Percentiles rank a stretch among this genome's conserved stretches.
Conservation (phyloP, 1,284 basidiomycete species). For the Cystobasidiaceae sp. region DNA sequence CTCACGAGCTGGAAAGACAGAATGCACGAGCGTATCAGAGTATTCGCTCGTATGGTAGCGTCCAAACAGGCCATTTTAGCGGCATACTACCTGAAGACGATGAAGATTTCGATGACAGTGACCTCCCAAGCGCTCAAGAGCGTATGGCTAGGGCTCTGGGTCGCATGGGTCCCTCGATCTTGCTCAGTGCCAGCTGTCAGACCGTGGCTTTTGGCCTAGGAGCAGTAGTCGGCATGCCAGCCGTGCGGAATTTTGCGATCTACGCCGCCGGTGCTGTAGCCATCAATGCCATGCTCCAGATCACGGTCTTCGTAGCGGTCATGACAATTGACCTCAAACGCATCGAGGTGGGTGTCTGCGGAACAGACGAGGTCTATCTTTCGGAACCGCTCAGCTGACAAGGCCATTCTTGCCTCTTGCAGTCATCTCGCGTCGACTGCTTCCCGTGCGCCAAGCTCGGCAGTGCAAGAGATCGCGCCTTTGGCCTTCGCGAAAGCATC, state of each 20-base stretch:
- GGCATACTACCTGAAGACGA: constrained; percentile 28
- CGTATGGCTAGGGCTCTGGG: constrained; percentile 81
- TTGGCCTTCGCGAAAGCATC: constrained; percentile 50
- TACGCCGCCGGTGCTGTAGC: constrained; percentile 95
- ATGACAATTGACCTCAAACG: constrained; percentile 75
- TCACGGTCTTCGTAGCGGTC: constrained; percentile 88
- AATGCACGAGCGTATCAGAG: constrained; percentile 53
- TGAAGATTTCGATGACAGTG: constrained; percentile 55
- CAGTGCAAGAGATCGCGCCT: constrained; percentile 53
- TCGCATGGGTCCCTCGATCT: constrained; percentile 90
- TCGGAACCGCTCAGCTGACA: too few species aligned
- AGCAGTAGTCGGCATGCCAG: constrained; percentile 90
- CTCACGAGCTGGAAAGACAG: constrained; percentile 90
- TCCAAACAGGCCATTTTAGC: too few species aligned
- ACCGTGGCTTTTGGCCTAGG: constrained; percentile 86
- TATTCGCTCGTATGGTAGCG: neutral
- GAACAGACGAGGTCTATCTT: too few species aligned
- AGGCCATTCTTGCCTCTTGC: too few species aligned
- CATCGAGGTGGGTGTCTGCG: constrained; percentile 62
- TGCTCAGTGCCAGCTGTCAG: constrained; percentile 88
- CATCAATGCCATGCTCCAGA: constrained; percentile 81
- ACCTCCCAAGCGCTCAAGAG: constrained; percentile 69
- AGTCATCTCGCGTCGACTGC: constrained; percentile 80
- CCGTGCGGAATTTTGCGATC: constrained; percentile 95
- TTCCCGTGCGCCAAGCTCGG: constrained; percentile 78